Percentiles rank a stretch among this genome's conserved stretches.
Evolutionary conservation across 2,329 filamentous ascomycete genomes (phyloP).

Genomic region (Cadophora luteo-olivacea): DNA sequence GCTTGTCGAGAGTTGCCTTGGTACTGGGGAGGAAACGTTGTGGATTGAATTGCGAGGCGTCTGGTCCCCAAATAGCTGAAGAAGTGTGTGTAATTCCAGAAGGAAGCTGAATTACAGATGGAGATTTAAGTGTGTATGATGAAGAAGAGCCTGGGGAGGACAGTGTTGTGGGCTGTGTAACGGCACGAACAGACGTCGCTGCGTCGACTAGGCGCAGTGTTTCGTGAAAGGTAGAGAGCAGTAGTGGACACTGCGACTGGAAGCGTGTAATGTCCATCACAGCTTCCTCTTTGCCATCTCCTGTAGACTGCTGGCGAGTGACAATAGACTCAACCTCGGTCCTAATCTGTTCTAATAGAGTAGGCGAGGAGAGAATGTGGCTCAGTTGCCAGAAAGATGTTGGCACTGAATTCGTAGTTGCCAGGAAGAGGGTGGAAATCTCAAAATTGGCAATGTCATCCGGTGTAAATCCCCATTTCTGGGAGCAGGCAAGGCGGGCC

Average conservation of each 20-base stretch:
- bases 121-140: constrained; percentile 52
- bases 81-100: constrained; percentile 52
- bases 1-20: constrained; percentile 31
- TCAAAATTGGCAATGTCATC: constrained; percentile 46
- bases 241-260: constrained; percentile 49
- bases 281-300: constrained; percentile 24
- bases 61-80: constrained; percentile 51
- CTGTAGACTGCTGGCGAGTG: not conserved
- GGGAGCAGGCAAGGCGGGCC: constrained; percentile 42
- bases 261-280: constrained; percentile 41
- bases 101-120: constrained; percentile 52
- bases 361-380: constrained; percentile 44
- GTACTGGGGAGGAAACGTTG: constrained; percentile 47
- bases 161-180: constrained; percentile 49
- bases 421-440: constrained; percentile 43
- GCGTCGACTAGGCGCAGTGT: constrained; percentile 51
- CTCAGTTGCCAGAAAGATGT: constrained; percentile 50
- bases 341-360: constrained; percentile 42
- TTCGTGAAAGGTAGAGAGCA: constrained; percentile 54
- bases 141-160: constrained; percentile 39
- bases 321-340: constrained; percentile 43
- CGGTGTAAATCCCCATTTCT: constrained; percentile 42
- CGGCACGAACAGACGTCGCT: constrained; percentile 48
- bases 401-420: constrained; percentile 49
- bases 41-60: constrained; percentile 50